Base-by-base conservation (phyloP, 306 rosid genomes). In the Medicago ruthenica region DNA sequence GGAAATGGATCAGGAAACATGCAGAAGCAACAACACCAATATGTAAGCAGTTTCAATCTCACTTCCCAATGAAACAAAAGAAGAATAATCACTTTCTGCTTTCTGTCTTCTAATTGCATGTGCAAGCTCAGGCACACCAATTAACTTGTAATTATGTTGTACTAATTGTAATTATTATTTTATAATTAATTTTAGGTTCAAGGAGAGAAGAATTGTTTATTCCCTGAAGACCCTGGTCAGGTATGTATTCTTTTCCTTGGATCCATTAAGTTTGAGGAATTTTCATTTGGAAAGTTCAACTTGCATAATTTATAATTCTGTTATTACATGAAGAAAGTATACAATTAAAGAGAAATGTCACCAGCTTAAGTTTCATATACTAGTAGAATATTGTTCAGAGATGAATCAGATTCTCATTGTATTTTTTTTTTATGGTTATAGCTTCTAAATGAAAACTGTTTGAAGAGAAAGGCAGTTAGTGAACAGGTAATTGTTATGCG, bases 141-240 rank as follows among this genome's bases (percentile, higher is more conserved):
- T 68, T 71, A 20, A 77, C 47, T 51, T 71, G 50, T 82, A 77
- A 79, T 86, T 77, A 74, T 84, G 70, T 44, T 85, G 50, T 74
- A 86, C 80, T 81, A 66, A 91, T 84, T 83, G 59, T 69, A 0
- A 45, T 85, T 80, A 80, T 58, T 59, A 34, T 48, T 75, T 60
- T 34, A 78, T 73, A 59, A 57, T 47, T 72, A 45, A 63, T 72
- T 41, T 50, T 89, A 96, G 98, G 97, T 83, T 90, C 97, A 84
- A 63, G 98, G 96, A 36, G 98, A 96, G 82, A 92, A 85, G 79
- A 89, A 81, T 88, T 89, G 96, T 85, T 62, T 90, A 85, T 89
- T 96, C 81, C 98, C 99, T 71, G 97, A 92, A 82, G 90, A 96
- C 84, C 96, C 98, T 40, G 99, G 97, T 83, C 98, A 96, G 97